Evolutionary conservation across 352 stramenopile species (phyloP).

Genomic region (Globisporangium carolinianum): DNA sequence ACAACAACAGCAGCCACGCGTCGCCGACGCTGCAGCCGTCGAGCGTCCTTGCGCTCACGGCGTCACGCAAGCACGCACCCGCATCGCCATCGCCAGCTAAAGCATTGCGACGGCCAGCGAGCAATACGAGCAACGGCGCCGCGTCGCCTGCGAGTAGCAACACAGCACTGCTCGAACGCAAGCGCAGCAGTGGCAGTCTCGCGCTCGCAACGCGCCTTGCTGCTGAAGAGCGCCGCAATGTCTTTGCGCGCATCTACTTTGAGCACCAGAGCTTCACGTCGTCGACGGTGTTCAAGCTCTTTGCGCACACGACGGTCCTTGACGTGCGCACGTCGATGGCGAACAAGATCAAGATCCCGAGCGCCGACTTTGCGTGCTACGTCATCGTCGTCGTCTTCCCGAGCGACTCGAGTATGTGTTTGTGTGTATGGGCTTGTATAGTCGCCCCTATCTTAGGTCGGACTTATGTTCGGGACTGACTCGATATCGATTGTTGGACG

Average conservation of each 20-base stretch:
- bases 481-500: no score
- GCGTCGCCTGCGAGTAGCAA: background rate
- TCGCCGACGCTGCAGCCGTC: conserved; percentile 15
- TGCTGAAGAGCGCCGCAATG: conserved; percentile 40
- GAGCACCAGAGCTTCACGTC: conserved; percentile 79
- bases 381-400: conserved; percentile 79
- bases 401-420: conserved; percentile 26
- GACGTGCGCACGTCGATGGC: conserved; percentile 78
- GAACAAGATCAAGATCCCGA: conserved; percentile 72
- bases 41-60: conserved; percentile 10
- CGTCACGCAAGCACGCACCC: conserved; percentile 3
- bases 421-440: background rate
- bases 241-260: conserved; percentile 81
- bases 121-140: background rate
- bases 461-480: no score
- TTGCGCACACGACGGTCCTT: conserved; percentile 54
- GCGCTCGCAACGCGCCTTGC: conserved; percentile 5
- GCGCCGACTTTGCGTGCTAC: conserved; percentile 58
- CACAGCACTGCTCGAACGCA: conserved; percentile 5
- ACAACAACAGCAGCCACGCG: background rate
- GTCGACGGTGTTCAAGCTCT: conserved; percentile 75
- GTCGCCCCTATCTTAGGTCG: background rate
- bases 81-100: conserved; percentile 5
- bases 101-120: background rate
- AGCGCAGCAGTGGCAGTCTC: conserved; percentile 5